A percentile compares a stretch with the other conserved stretches of the same genome.
Evolutionary conservation across 306 rosid species (phyloP).

Genomic region (Quercus ilex): DNA sequence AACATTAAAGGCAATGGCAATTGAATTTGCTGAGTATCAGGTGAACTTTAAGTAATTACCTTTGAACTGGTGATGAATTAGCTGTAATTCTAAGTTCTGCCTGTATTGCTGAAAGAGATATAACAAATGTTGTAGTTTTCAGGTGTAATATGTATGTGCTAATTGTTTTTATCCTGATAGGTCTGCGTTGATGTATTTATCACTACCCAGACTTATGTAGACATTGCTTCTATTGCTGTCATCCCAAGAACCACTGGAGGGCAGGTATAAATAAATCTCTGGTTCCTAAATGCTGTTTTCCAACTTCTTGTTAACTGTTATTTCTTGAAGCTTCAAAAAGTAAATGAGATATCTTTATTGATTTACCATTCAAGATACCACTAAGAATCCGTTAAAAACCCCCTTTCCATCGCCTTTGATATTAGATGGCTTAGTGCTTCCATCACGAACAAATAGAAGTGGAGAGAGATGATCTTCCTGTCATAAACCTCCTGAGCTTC

Average conservation of each 20-base stretch:
- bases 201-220: conserved; percentile 82
- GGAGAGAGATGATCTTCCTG: no score
- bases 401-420: no score
- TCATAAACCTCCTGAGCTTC: no score
- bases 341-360: no score
- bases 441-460: no score
- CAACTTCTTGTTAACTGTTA: no score
- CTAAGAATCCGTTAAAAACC: no score
- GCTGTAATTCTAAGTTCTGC: no score
- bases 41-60: conserved; percentile 25
- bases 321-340: no score
- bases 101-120: no score
- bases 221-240: conserved; percentile 86
- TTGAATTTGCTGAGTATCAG: conserved; percentile 96
- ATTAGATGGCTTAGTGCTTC: no score
- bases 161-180: conserved; percentile 38
- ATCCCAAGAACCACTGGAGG: conserved; percentile 96
- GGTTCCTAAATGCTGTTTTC: neutral
- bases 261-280: conserved; percentile 58
- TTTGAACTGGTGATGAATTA: conserved; percentile 14
- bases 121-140: conserved; percentile 5
- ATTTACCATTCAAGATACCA: no score
- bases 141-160: conserved; percentile 12
- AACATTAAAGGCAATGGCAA: conserved; percentile 78
- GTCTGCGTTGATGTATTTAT: conserved; percentile 89